A percentile compares a stretch with the other conserved stretches of the same genome.
Conservation (phyloP, 371 early-diverging fungal genomes). For the Amoeboaphelidium protococcarum region DNA sequence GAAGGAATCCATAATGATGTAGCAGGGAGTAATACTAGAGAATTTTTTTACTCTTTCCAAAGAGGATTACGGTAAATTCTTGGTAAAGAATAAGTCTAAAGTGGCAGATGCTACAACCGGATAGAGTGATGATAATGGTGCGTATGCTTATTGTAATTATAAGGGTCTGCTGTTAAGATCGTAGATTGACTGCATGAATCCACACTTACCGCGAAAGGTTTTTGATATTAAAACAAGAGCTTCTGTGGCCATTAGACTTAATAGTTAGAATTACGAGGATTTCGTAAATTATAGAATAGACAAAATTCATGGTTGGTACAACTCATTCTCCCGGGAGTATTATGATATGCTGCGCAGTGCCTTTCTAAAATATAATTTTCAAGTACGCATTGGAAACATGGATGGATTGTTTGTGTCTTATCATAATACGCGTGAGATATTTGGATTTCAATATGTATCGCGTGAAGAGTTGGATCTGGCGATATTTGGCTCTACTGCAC, state of each 20-base stretch:
- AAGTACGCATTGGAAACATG: conserved; percentile 84
- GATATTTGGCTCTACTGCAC: conserved; percentile 18
- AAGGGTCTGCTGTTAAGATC: conserved; percentile 51
- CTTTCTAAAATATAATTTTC: conserved; percentile 65
- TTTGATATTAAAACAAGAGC: conserved; percentile 90
- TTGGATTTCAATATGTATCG: conserved; percentile 84
- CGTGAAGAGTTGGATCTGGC: conserved; percentile 54
- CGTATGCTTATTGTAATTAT: conserved; percentile 1
- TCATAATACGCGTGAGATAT: conserved; percentile 66
- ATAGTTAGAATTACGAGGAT: conserved; percentile 38
- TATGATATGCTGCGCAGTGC: conserved; percentile 74
- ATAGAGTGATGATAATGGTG: neutral
- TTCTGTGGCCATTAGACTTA: conserved; percentile 50
- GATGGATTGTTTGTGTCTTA: conserved; percentile 81
- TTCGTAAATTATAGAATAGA: conserved; percentile 14
- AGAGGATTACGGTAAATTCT: conserved; percentile 29
- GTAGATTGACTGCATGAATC: conserved; percentile 66
- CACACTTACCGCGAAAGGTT: conserved; percentile 35
- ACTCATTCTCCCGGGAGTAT: conserved; percentile 75
- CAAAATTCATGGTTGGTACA: conserved; percentile 23
- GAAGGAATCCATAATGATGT: conserved; percentile 1
- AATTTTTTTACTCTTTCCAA: conserved; percentile 39
- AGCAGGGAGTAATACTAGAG: conserved; percentile 58
- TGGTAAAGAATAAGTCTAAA: conserved; percentile 21
- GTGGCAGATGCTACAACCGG: neutral